These are phyloP conservation scores for Cerioporus squamosus DNA, from an alignment of 1,284 basidiomycete species.

Conservation along the genomic window DNA sequence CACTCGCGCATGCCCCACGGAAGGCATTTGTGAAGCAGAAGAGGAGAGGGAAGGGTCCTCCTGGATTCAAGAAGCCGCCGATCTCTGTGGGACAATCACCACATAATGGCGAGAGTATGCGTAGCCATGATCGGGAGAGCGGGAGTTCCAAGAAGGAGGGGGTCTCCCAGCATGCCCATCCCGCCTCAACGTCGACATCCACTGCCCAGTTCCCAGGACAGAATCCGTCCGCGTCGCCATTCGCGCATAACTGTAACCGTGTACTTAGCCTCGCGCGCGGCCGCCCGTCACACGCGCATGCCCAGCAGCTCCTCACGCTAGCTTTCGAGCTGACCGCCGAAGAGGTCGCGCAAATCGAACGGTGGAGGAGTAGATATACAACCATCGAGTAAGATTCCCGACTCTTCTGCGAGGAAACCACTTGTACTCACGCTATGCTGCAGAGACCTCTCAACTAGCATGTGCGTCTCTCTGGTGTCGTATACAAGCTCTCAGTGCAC, in stretches of 20 bases:
- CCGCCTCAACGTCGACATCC: background rate
- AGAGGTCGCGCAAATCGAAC: constrained; percentile 9
- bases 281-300: constrained; percentile 1
- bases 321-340: constrained; percentile 16
- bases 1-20: constrained; percentile 15
- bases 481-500: constrained; percentile 8
- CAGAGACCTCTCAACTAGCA: constrained; percentile 14
- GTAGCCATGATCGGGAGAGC: too few relatives aligned
- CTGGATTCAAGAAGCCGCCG: constrained; percentile 15
- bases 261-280: constrained; percentile 12
- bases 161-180: background rate
- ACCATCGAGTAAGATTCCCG: background rate
- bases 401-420: too few relatives aligned
- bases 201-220: too few relatives aligned
- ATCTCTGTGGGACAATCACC: background rate
- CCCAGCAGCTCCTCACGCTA: constrained; percentile 3
- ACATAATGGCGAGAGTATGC: background rate
- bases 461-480: constrained; percentile 17
- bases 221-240: constrained; percentile 4
- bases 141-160: background rate
- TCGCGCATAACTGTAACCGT: constrained; percentile 1
- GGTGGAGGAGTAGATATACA: constrained; percentile 11
- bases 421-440: too few relatives aligned
- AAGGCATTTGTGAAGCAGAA: constrained; percentile 9
- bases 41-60: constrained; percentile 11